These are phyloP conservation scores for Begonia loranthoides DNA, from an alignment of 306 rosid genomes.

Conservation along the genomic window DNA sequence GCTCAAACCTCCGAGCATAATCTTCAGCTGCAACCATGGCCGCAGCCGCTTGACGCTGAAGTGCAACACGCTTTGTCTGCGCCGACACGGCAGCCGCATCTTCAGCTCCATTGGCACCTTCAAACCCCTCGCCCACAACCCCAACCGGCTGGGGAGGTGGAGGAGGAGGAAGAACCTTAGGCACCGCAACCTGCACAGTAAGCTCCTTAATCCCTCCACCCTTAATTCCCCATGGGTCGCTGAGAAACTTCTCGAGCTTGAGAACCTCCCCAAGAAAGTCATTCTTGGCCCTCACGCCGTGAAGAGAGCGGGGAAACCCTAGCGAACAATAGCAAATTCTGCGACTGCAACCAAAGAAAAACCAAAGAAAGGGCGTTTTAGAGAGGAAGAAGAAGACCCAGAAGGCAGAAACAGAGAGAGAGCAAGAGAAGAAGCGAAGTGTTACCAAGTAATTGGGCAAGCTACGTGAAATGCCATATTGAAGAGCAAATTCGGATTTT, in stretches of 20 bases:
- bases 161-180: slow-evolving; percentile 64
- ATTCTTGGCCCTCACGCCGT: slow-evolving; percentile 18
- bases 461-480: slow-evolving; percentile 83
- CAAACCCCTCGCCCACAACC: slow-evolving; percentile 14
- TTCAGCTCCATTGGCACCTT: slow-evolving; percentile 26
- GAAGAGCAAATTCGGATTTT: slow-evolving; percentile 34
- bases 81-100: slow-evolving; percentile 54
- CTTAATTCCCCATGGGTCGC: slow-evolving; percentile 41
- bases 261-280: slow-evolving; percentile 36
- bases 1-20: slow-evolving; percentile 70
- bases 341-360: slow-evolving; percentile 27
- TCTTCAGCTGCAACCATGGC: slow-evolving; percentile 98
- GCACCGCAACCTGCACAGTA: slow-evolving; percentile 55
- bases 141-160: slow-evolving; percentile 23
- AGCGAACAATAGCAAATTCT: slow-evolving; percentile 56
- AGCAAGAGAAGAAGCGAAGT: not conserved
- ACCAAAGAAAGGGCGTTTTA: slow-evolving; percentile 2
- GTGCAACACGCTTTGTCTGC: slow-evolving; percentile 65
- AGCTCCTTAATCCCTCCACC: slow-evolving; percentile 12
- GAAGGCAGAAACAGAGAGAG: slow-evolving; percentile 6
- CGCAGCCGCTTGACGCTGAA: slow-evolving; percentile 85
- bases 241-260: slow-evolving; percentile 36
- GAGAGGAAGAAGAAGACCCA: slow-evolving; percentile 1
- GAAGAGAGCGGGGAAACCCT: slow-evolving; percentile 50
- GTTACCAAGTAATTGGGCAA: slow-evolving; percentile 75